Evolutionary conservation across 768 basidiomycete species (phyloP).

Genomic region (Lactifluus echinatus): DNA sequence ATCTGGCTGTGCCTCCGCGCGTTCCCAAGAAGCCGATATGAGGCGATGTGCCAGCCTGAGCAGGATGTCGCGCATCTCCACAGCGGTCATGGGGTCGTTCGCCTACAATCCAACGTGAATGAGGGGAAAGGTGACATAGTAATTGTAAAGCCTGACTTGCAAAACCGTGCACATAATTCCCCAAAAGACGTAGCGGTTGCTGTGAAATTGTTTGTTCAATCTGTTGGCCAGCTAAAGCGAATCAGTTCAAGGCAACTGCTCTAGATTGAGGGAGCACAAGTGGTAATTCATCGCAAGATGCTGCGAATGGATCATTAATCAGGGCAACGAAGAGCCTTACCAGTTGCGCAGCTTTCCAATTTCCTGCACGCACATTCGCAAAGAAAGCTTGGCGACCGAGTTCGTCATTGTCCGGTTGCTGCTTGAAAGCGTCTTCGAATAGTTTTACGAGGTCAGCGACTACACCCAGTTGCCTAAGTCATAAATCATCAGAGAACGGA

Average conservation of each 20-base stretch:
- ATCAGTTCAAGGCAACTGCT: neutral
- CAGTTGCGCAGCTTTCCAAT: slow-evolving; percentile 85
- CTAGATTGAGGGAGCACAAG: neutral
- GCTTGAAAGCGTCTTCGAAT: slow-evolving; percentile 82
- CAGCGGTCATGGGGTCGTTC: slow-evolving; percentile 53
- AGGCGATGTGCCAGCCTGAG: slow-evolving; percentile 74
- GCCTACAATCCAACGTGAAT: slow-evolving; percentile 39
- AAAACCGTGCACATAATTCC: slow-evolving; percentile 70
- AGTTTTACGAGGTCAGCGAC: slow-evolving; percentile 76
- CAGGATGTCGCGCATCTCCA: slow-evolving; percentile 55
- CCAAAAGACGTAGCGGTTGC: slow-evolving; percentile 79
- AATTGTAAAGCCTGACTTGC: slow-evolving; percentile 40
- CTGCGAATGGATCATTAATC: neutral
- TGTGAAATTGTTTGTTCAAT: slow-evolving; percentile 78
- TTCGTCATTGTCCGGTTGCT: slow-evolving; percentile 74
- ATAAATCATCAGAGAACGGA: neutral
- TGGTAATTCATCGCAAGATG: neutral
- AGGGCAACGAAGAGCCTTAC: slow-evolving; percentile 31
- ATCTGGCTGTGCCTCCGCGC: slow-evolving; percentile 58
- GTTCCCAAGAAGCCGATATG: slow-evolving; percentile 51
- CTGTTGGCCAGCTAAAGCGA: slow-evolving; percentile 57
- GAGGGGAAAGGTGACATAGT: neutral
- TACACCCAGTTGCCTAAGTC: slow-evolving; percentile 18
- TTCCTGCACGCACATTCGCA: slow-evolving; percentile 67
- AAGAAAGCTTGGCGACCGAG: slow-evolving; percentile 79